A percentile compares a stretch with the other conserved stretches of the same genome.
phyloP scores from a whole-genome alignment of 345 rosid genomes.

The Salix arbutifolia region DNA sequence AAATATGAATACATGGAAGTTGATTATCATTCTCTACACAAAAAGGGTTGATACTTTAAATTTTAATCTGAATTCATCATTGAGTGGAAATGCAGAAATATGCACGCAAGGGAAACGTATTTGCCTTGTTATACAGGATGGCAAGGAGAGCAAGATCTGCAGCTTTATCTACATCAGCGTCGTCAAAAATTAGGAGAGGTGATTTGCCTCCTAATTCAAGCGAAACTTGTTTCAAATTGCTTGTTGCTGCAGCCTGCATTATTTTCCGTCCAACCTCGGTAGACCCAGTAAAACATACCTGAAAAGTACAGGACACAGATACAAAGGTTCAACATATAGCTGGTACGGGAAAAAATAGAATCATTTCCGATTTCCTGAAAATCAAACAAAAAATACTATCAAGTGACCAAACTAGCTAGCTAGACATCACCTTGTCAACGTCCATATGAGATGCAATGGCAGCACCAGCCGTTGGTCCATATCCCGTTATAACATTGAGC shows the following conservation, averaged over 20 bases:
- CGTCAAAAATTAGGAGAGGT: slow-evolving; percentile 70
- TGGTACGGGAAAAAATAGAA: background rate
- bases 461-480: slow-evolving; percentile 74
- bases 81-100: too few species aligned
- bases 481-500: slow-evolving; percentile 70
- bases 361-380: background rate
- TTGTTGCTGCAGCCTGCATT: slow-evolving; percentile 70
- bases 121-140: slow-evolving; percentile 52
- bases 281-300: slow-evolving; percentile 88
- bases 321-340: background rate
- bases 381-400: background rate
- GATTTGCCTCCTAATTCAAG: slow-evolving; percentile 89
- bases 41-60: too few species aligned
- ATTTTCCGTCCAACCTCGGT: slow-evolving; percentile 67
- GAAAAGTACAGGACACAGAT: background rate
- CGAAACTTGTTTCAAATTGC: slow-evolving; percentile 68
- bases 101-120: background rate
- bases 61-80: too few species aligned
- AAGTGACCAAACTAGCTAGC: background rate
- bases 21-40: too few species aligned
- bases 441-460: slow-evolving; percentile 79
- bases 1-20: background rate
- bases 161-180: slow-evolving; percentile 63
- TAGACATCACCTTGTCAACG: slow-evolving; percentile 51
- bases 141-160: slow-evolving; percentile 54